These are phyloP conservation scores for Fraxinus platypoda DNA, from an alignment of 305 asterid genomes.

Conservation along the genomic window DNA sequence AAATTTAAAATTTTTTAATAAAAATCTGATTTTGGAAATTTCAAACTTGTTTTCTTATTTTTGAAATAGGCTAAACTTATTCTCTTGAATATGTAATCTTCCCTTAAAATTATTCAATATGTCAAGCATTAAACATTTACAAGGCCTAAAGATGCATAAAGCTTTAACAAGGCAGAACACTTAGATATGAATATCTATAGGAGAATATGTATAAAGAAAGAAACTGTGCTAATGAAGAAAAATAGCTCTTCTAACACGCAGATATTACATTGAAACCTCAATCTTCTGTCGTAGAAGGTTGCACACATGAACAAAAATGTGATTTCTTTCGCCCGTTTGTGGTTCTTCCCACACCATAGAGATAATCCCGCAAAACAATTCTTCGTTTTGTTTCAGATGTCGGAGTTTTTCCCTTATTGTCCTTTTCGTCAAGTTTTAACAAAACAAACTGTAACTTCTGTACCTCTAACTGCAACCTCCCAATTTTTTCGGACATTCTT, in stretches of 20 bases:
- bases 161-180: not conserved
- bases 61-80: too few species aligned
- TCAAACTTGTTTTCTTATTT: too few species aligned
- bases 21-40: too few species aligned
- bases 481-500: slow-evolving; percentile 78
- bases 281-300: slow-evolving; percentile 69
- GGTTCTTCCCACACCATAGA: slow-evolving; percentile 52
- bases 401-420: slow-evolving; percentile 36
- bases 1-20: too few species aligned
- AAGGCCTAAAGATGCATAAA: slow-evolving; percentile 17
- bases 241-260: not conserved
- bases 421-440: slow-evolving; percentile 58
- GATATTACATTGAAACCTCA: slow-evolving; percentile 28
- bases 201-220: not conserved
- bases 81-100: too few species aligned
- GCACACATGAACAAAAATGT: slow-evolving; percentile 64
- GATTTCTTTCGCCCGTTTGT: slow-evolving; percentile 55
- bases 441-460: slow-evolving; percentile 83
- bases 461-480: slow-evolving; percentile 83
- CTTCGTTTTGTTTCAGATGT: slow-evolving; percentile 46
- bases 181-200: slow-evolving; percentile 18
- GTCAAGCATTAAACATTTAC: slow-evolving; percentile 19
- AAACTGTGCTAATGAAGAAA: not conserved
- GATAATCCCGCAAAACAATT: slow-evolving; percentile 65
- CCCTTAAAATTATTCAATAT: not conserved